phyloP scores from a whole-genome alignment of 108 stramenopile species.

The Cyclotella sp. region DNA sequence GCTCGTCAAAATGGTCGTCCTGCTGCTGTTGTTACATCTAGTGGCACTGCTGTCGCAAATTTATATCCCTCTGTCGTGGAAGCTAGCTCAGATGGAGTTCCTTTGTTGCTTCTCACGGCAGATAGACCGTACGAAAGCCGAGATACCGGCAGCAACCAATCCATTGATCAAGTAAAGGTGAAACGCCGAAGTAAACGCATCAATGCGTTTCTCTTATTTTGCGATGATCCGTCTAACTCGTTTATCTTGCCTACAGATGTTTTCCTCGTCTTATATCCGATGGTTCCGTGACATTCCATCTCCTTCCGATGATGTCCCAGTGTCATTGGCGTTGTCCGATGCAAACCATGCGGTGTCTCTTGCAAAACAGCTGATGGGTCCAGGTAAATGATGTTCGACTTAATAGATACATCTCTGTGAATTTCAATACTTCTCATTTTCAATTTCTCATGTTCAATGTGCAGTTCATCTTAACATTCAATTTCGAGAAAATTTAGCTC shows the following conservation, averaged over 20 bases:
- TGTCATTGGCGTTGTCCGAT: constrained; percentile 80
- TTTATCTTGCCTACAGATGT: constrained; percentile 40
- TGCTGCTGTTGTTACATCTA: constrained; percentile 89
- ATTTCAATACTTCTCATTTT: not conserved
- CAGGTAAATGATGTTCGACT: constrained; percentile 22
- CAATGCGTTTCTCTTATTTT: not conserved
- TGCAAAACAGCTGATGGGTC: constrained; percentile 64
- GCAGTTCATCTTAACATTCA: constrained; percentile 92
- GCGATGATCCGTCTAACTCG: not conserved
- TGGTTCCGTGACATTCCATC: constrained; percentile 91
- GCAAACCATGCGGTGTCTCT: constrained; percentile 81
- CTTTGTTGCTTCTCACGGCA: constrained; percentile 88
- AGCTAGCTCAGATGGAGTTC: constrained; percentile 80
- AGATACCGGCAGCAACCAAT: constrained; percentile 92
- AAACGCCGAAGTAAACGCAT: not conserved
- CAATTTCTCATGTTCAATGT: not conserved
- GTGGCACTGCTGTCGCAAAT: constrained; percentile 94
- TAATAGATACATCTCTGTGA: not conserved
- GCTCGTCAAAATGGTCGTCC: constrained; percentile 74
- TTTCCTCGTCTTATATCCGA: constrained; percentile 76
- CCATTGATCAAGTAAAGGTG: constrained; percentile 89
- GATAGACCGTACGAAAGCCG: constrained; percentile 93
- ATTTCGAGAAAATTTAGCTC: constrained; percentile 94
- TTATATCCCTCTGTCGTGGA: constrained; percentile 91
- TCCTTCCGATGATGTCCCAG: constrained; percentile 84